Percentiles rank a stretch among this genome's conserved stretches.
These are phyloP conservation scores for Pleurotus tuoliensis DNA, from an alignment of 768 basidiomycete genomes.

Conservation along the genomic window DNA sequence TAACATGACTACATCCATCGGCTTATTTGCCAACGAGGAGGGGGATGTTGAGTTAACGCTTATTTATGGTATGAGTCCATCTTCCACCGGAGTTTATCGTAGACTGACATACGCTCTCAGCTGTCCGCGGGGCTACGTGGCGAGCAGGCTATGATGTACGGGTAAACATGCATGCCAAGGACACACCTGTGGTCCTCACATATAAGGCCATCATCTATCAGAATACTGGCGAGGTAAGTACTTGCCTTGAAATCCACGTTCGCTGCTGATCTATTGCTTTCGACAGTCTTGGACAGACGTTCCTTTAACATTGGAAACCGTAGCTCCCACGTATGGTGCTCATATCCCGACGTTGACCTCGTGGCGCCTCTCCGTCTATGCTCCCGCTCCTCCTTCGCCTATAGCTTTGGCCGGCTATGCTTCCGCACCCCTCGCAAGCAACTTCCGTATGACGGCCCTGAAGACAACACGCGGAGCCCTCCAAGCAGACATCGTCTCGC, in stretches of 20 bases:
- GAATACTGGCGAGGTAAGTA: conserved; percentile 10
- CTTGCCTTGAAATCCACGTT: not conserved
- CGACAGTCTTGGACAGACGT: conserved; percentile 34
- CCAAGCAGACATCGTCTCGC: conserved; percentile 25
- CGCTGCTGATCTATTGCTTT: not conserved
- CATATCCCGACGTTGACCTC: conserved; percentile 26
- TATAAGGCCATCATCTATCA: conserved; percentile 13
- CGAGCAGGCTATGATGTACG: conserved; percentile 11
- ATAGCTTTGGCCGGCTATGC: not conserved
- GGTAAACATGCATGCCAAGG: conserved; percentile 8
- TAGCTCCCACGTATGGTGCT: conserved; percentile 32
- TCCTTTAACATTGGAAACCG: conserved; percentile 35
- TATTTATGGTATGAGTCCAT: conserved; percentile 16
- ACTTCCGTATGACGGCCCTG: not conserved
- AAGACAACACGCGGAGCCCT: too few species aligned
- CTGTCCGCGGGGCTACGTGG: conserved; percentile 9
- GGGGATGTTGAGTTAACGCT: conserved; percentile 18
- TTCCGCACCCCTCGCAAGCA: not conserved
- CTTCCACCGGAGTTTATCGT: not conserved
- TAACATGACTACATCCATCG: conserved; percentile 12
- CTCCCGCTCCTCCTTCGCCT: not conserved
- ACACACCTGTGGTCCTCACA: conserved; percentile 3
- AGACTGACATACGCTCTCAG: not conserved
- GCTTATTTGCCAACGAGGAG: conserved; percentile 16
- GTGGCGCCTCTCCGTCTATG: conserved; percentile 24